Conservation (phyloP, 345 rosid species). For the Camelina hispida region DNA sequence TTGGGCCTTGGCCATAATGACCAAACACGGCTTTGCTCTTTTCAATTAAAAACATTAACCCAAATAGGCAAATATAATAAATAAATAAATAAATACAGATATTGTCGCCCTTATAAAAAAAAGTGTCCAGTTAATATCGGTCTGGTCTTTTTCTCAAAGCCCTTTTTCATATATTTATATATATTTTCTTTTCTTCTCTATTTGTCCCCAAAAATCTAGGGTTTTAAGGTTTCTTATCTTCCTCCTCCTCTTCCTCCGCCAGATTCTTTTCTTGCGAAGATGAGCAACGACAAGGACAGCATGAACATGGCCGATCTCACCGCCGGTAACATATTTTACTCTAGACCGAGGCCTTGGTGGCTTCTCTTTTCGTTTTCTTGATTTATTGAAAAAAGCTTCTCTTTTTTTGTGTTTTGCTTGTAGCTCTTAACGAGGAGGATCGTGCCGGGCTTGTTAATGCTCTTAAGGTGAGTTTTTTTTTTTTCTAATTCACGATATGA, state of each 20-base stretch:
- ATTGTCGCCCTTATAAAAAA: constrained; percentile 16
- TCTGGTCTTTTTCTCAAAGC: constrained; percentile 26
- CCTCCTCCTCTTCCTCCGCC: constrained; percentile 18
- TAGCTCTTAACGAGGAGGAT: constrained; percentile 73
- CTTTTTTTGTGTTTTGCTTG: constrained; percentile 15
- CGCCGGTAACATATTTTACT: constrained; percentile 49
- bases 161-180: background rate
- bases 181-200: background rate
- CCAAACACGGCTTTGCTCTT: too few relatives aligned
- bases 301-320: constrained; percentile 75
- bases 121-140: constrained; percentile 34
- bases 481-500: background rate
- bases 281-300: constrained; percentile 72
- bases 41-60: too few relatives aligned
- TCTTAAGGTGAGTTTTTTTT: constrained; percentile 65
- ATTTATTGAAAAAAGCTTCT: background rate
- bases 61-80: background rate
- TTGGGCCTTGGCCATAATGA: too few relatives aligned
- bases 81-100: background rate
- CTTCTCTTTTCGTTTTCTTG: background rate
- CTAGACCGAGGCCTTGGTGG: background rate
- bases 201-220: constrained; percentile 53
- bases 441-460: constrained; percentile 82
- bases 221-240: constrained; percentile 50
- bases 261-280: constrained; percentile 43